These are phyloP conservation scores for Taphrina pruni DNA, from an alignment of 1,139 yeast genomes.

Conservation along the genomic window DNA sequence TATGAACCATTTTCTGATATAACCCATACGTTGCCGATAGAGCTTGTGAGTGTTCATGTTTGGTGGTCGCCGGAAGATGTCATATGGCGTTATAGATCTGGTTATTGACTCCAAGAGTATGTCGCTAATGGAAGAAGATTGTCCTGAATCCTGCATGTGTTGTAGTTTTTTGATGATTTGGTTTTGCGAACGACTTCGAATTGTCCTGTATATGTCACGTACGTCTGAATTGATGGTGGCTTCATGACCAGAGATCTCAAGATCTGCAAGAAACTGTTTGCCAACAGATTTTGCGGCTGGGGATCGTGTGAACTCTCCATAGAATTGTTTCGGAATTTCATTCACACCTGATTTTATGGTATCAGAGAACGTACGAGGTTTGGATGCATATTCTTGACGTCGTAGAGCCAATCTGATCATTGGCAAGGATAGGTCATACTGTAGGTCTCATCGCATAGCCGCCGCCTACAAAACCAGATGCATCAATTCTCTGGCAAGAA, in stretches of 20 bases:
- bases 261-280: background rate
- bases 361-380: background rate
- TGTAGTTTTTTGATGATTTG: constrained; percentile 1
- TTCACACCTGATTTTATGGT: background rate
- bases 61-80: background rate
- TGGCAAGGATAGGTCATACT: background rate
- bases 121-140: background rate
- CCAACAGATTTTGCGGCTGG: constrained; percentile 1
- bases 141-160: background rate
- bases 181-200: constrained; percentile 17
- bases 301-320: background rate
- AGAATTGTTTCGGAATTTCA: background rate
- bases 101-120: background rate
- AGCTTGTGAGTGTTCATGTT: background rate
- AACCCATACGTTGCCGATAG: constrained; percentile 10
- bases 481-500: too few species aligned
- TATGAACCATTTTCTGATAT: constrained; percentile 5
- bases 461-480: background rate
- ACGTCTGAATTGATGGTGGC: background rate
- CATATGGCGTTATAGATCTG: constrained; percentile 3
- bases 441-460: background rate
- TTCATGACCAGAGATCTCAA: background rate
- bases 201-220: background rate
- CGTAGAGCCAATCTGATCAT: background rate
- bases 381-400: background rate